Conservation (phyloP, 179 eudicot species). For the Nepenthes alata region DNA sequence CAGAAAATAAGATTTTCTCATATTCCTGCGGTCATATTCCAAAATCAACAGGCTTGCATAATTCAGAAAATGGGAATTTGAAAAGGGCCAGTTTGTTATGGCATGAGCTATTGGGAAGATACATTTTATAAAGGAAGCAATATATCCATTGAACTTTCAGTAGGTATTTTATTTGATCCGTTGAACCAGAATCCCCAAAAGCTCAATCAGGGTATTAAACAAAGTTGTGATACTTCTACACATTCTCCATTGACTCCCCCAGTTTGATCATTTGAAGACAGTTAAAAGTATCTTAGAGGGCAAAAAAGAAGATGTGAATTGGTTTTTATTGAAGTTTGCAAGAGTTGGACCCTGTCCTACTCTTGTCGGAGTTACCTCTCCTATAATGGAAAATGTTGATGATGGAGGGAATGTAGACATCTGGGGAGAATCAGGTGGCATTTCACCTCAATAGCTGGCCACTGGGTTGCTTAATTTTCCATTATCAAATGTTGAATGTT, state of each 20-base stretch:
- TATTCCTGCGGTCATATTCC: constrained; percentile 4
- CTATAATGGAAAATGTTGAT: constrained; percentile 53
- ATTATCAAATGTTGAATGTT: constrained; percentile 68
- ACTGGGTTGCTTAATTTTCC: constrained; percentile 29
- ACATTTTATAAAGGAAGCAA: constrained; percentile 32
- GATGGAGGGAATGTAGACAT: constrained; percentile 19
- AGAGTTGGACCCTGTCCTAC: constrained; percentile 62
- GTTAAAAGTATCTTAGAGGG: constrained; percentile 46
- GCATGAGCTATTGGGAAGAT: constrained; percentile 21
- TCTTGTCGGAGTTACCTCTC: constrained; percentile 44
- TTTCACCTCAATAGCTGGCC: constrained; percentile 54
- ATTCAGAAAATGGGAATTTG: constrained; percentile 23
- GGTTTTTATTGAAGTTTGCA: constrained; percentile 63
- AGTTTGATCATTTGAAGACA: constrained; percentile 46
- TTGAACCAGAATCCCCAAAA: constrained; percentile 44
- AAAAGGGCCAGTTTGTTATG: constrained; percentile 17
- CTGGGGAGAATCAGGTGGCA: constrained; percentile 39
- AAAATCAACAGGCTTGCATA: constrained; percentile 18
- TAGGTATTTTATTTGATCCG: constrained; percentile 47
- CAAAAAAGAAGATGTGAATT: constrained; percentile 49
- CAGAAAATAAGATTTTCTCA: constrained; percentile 23
- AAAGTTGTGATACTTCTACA: constrained; percentile 23
- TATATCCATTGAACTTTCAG: constrained; percentile 41
- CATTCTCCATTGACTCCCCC: constrained; percentile 17
- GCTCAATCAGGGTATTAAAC: constrained; percentile 33